Evolutionary conservation across 1,284 basidiomycete genomes (phyloP), one percentile per base, ranked within the genome.

Genomic region (Tylopilus orsonianus): DNA sequence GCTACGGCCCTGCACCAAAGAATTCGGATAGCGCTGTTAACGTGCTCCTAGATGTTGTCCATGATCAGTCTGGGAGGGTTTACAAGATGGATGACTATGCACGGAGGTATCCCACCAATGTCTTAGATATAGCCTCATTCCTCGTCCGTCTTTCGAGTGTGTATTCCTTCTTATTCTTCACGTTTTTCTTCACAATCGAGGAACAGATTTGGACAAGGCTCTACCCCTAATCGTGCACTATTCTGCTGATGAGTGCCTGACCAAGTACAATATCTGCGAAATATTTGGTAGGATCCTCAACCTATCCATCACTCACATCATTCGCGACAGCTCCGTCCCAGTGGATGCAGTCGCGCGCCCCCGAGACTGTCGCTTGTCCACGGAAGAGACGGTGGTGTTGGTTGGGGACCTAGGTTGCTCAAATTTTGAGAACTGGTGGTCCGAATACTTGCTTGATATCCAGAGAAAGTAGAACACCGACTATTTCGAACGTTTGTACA

Each of bases 41-140:
- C 60, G 76, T 87, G 50, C 75, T 93, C 10, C 63, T 92, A 20
- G 89, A 93, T 62, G 71, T 90, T 37, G 87, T 93, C 1, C 71
- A 78, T 51, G 87, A 90, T 59, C 86, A 85, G 59, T 85, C 85
- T 8, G 85, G 85, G 5, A 89, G 89, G 67, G 71, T 71, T 41
- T 90, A 90, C 71, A 87, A 80, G 61, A 93, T 93, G 90, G 90
- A 93, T 61, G 87, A 93, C 66, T 92, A 82, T 62, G 89, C 87
- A 12, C 87, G 83, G 16, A 77, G 90, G 18, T 90, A 84, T 67
- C 90, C 90, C 1, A 92, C 90, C 23, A 88, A 88, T 57, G 80
- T 87, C 10, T 60, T 85, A 27, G 87, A 91, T 59, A 84, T 93
- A 48, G 86, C 84, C 2, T 73, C 77, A 26, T 91, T 91, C 67